Evolutionary conservation across 768 basidiomycete genomes (phyloP), one percentile per base, ranked within the genome.

Genomic region (Candolleomyces eurysporus): DNA sequence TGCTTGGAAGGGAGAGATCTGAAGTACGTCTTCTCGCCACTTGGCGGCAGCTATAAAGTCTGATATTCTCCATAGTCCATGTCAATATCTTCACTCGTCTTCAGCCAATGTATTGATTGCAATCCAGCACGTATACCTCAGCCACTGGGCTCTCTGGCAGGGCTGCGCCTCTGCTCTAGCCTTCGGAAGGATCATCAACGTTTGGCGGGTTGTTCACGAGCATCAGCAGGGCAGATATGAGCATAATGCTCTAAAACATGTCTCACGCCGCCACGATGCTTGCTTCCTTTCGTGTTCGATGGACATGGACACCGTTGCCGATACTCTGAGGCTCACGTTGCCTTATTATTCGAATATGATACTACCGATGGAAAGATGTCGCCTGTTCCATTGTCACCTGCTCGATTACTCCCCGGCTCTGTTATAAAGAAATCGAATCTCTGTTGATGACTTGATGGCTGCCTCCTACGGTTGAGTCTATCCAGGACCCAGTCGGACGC

Each of bases 201-300:
- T 89, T 86, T 0, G 88, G 85, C 5, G 88, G 87, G 32, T 92
- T 90, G 0, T 84, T 89, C 69, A 91, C 89, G 0, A 91, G 90
- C 73, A 86, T 92, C 60, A 91, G 93, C 70, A 69, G 92, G 2
- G 79, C 82, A 0, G 84, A 85, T 1, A 71, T 93, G 58, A 85
- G 85, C 63, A 64, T 75, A 3, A 71, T 84, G 16, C 79, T 93
- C 17, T 71, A 84, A 4, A 86, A 85, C 50, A 70, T 79, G 0
- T 21, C 39, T 5, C 43, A 84, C 46, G 84, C 87, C 0, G 68
- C 76, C 32, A 76, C 83, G 9, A 80, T 69, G 21, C 73, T 71
- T 9, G 73, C 76, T 3, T 74, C 83, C 36, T 72, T 78, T 49
- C 72, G 78, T 21, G 72, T 77, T n/a, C 81, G 85, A 81, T 17